Base-by-base conservation (phyloP, 768 basidiomycete species). In the Phanerochaete sordida region DNA sequence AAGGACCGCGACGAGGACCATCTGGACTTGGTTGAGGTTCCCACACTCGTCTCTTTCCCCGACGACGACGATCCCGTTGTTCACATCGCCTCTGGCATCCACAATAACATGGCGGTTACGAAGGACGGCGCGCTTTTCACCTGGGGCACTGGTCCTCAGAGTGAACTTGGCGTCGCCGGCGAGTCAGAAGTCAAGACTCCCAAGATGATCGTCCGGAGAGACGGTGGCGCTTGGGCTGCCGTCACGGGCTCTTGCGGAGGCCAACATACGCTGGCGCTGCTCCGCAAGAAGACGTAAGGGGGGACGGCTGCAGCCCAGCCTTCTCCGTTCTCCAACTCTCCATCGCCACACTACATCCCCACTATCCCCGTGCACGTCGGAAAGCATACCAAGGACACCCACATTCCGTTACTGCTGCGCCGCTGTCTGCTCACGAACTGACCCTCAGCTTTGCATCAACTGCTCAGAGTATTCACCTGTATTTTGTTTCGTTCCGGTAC, bases 71-170 rank as follows among this genome's bases (percentile, higher is more conserved):
- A 92, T 67, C 86, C 82, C 1, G 77, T 92, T 61, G 76, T 84
- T 19, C 78, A 84, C 57, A 80, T 92, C 55, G 81, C 87, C 1
- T 82, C 78, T n/a, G 90, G 88, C 6, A 78, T 79, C 30, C 88
- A 89, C 70, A 88, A 87, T 69, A 90, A 86, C 63, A 79, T 89
- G 67, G 90, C 85, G 8, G 77, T 90, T 49, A 88, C 88, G 5
- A 68, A 74, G 60, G 84, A 76, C 45, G 90, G 90, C 33, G 85
- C 87, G 2, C 71, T 91, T 64, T 90, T 87, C 66, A 76, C 83
- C 31, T 92, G 90, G 90, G 90, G 90, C 52, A 85, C 87, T 61
- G 88, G 88, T n/a, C 79, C 83, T 4, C 87, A 89, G 65, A 84
- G 90, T 52, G 90, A 92, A 69, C 78, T 92, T 21, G 90, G 66